A percentile compares a stretch with the other conserved stretches of the same genome.
phyloP scores from a whole-genome alignment of 2,329 filamentous ascomycete species.

The Ophiostoma pallidulum region DNA sequence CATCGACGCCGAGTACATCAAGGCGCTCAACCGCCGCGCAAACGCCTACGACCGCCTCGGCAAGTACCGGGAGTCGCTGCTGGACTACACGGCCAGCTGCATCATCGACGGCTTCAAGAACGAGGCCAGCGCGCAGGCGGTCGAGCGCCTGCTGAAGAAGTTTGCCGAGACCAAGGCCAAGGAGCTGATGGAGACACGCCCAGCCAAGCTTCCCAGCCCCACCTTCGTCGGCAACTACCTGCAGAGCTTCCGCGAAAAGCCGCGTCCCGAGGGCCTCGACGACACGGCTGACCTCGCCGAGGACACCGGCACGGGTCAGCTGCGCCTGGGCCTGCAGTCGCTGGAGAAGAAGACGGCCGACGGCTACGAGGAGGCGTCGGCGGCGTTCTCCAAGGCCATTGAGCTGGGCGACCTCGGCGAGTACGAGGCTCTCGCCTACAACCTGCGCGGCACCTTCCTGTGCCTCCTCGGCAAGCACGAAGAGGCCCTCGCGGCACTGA shows the following conservation, averaged over 20 bases:
- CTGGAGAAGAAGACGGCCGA: slow-evolving; percentile 82
- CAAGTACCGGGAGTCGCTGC: slow-evolving; percentile 84
- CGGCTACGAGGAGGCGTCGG: slow-evolving; percentile 80
- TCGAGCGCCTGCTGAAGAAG: slow-evolving; percentile 91
- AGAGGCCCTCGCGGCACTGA: slow-evolving; percentile 73
- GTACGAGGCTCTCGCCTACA: slow-evolving; percentile 85
- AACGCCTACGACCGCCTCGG: slow-evolving; percentile 93
- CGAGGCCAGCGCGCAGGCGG: slow-evolving; percentile 75
- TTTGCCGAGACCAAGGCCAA: slow-evolving; percentile 92
- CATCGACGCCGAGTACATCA: slow-evolving; percentile 92
- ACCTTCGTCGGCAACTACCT: slow-evolving; percentile 98
- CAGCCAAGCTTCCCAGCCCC: slow-evolving; percentile 81
- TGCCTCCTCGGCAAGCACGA: slow-evolving; percentile 85
- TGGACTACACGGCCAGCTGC: slow-evolving; percentile 97
- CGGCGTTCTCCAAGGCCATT: slow-evolving; percentile 79
- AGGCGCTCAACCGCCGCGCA: slow-evolving; percentile 91
- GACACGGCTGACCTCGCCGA: slow-evolving; percentile 69
- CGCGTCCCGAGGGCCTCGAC: slow-evolving; percentile 71
- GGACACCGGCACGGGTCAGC: slow-evolving; percentile 71
- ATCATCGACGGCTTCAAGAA: slow-evolving; percentile 98
- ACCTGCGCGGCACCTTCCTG: slow-evolving; percentile 92
- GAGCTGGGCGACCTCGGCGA: slow-evolving; percentile 72
- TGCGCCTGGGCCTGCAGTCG: slow-evolving; percentile 72
- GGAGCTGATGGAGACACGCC: slow-evolving; percentile 76
- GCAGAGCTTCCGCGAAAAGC: slow-evolving; percentile 86